Evolutionary conservation across 2,329 filamentous ascomycete species (phyloP), one percentile per base, ranked within the genome.

Genomic region (Paecilomyces sp.): DNA sequence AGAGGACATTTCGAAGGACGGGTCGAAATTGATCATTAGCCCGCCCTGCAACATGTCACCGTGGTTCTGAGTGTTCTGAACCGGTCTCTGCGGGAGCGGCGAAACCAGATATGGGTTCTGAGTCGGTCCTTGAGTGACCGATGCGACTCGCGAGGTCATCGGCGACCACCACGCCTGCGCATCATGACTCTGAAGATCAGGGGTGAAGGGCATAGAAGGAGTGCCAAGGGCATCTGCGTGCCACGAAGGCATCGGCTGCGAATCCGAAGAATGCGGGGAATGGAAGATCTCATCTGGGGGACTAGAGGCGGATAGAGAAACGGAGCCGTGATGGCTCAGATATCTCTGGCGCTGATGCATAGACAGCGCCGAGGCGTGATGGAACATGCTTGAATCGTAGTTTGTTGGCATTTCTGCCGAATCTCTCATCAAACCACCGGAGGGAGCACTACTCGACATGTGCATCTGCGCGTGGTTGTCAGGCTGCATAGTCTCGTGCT

Each of bases 91-190:
- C n/a, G 72, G 68, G 30, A 68, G 61, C 24, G 75, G 69, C 24
- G 75, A 72, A 59, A 72, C 68, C 57, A 74, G 64, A 24, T 70
- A 66, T 57, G 72, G 73, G 61, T 76, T 75, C 54, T 73, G 68
- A 56, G 69, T 64, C 47, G 72, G 73, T 36, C 72, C 70, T 55
- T 74, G 74, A 55, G 74, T 61, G 58, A 69, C 67, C 57, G 70
- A 72, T 54, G 73, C 58, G 58, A 69, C 66, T 58, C 70, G 68
- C 55, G 70, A 65, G 34, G 72, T 64, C 64, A 74, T 70, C 28
- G 75, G 70, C 22, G 75, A 73, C 75, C 77, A 79, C 75, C 77
- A 76, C 12, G 65, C 58, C 56, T 77, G 74, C 24, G 67, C 62
- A 61, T 76, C 74, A 24, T 73, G 70, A 57, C 66, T 59, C 30